Conservation (phyloP, 2,329 filamentous ascomycete species). For the Alternaria hordeiaustralica region DNA sequence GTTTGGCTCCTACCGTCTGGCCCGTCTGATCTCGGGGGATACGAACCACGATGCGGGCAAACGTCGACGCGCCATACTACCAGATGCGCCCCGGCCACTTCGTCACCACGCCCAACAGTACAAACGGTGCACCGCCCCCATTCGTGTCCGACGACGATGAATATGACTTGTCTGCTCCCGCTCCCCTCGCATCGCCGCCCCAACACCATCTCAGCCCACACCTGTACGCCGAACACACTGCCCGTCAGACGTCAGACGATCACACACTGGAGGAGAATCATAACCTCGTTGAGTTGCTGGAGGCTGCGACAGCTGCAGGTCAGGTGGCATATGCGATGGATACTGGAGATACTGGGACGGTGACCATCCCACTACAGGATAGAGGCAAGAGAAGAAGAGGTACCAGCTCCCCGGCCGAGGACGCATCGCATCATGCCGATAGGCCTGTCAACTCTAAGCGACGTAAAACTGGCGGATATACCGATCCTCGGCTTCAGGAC, state of each 20-base stretch:
- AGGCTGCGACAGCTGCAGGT: conserved; percentile 46
- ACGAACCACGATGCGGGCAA: conserved; percentile 39
- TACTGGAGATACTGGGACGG: conserved; percentile 2
- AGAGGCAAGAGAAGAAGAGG: conserved; percentile 38
- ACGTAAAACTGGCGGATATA: conserved; percentile 22
- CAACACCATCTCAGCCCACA: conserved; percentile 21
- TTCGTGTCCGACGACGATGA: conserved; percentile 28
- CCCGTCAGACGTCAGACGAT: conserved; percentile 20
- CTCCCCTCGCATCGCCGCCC: conserved; percentile 15
- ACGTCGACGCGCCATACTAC: conserved; percentile 43
- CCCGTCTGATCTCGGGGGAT: conserved; percentile 17
- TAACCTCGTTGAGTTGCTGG: conserved; percentile 44
- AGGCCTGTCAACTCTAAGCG: conserved; percentile 26
- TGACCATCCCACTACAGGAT: conserved; percentile 6
- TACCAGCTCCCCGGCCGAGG: conserved; percentile 15
- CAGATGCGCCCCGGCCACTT: conserved; percentile 40
- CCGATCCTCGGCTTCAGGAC: conserved; percentile 19
- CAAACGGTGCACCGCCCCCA: conserved; percentile 29
- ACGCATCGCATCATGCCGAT: conserved; percentile 9
- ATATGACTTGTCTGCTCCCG: conserved; percentile 27
- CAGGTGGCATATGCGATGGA: conserved; percentile 28
- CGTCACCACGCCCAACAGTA: conserved; percentile 24
- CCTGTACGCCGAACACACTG: conserved; percentile 21
- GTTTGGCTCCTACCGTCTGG: conserved; percentile 12
- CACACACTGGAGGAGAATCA: conserved; percentile 37